Conservation (phyloP, 2,329 filamentous ascomycete species). For the Gaeumannomyces sp. region DNA sequence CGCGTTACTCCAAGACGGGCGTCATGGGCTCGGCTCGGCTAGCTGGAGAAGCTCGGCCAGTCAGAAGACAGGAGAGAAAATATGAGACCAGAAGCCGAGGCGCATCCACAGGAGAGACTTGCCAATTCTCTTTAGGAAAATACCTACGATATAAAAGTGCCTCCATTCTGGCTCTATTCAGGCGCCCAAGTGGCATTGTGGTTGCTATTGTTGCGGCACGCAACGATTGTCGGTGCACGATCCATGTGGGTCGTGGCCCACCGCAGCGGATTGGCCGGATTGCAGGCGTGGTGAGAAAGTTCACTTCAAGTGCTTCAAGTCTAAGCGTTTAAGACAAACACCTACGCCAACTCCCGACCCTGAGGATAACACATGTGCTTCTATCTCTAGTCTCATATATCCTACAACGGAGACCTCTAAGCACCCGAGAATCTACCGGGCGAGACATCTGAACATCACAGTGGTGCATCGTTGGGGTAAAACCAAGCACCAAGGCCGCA, state of each 20-base stretch:
- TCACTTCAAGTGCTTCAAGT: background rate
- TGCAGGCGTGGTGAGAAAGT: too few relatives aligned
- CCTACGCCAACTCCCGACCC: too few relatives aligned
- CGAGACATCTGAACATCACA: background rate
- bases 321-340: too few relatives aligned
- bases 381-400: too few relatives aligned
- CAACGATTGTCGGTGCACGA: background rate
- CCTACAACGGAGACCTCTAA: too few relatives aligned
- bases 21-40: background rate
- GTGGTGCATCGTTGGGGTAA: background rate
- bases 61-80: background rate
- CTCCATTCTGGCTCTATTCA: background rate
- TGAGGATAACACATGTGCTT: too few relatives aligned
- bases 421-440: too few relatives aligned
- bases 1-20: background rate
- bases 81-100: background rate
- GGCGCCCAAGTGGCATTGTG: background rate
- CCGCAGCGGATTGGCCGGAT: too few relatives aligned
- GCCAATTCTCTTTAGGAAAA: background rate
- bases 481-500: background rate
- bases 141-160: too few relatives aligned
- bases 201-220: background rate
- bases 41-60: background rate
- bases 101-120: background rate
- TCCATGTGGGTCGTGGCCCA: background rate